These are phyloP conservation scores for Lotus japonicus DNA, from an alignment of 306 rosid species.

Conservation along the genomic window DNA sequence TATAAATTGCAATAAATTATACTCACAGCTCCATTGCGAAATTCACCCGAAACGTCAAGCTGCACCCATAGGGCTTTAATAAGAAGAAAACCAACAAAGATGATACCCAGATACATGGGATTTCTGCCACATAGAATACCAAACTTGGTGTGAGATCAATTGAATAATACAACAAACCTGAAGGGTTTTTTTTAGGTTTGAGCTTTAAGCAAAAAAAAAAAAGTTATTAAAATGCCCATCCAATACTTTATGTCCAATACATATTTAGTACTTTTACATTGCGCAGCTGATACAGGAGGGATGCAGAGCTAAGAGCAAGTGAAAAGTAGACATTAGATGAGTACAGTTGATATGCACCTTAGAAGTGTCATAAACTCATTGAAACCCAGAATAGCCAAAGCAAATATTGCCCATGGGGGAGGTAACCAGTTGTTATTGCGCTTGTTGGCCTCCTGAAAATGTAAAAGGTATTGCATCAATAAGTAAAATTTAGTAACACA, in stretches of 20 bases:
- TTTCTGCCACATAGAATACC: constrained; percentile 58
- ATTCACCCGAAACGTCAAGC: constrained; percentile 67
- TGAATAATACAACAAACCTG: not conserved
- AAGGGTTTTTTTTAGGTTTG: not conserved
- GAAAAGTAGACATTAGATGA: constrained; percentile 14
- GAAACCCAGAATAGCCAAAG: constrained; percentile 75
- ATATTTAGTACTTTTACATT: not conserved
- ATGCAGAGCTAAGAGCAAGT: not conserved
- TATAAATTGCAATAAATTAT: not conserved
- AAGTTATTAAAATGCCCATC: not conserved
- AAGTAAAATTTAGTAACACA: not conserved
- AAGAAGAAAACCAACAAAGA: constrained; percentile 72
- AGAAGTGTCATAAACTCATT: constrained; percentile 95
- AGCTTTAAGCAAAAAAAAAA: not conserved
- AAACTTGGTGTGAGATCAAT: constrained; percentile 21
- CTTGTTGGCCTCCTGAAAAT: constrained; percentile 89
- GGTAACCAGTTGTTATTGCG: constrained; percentile 97
- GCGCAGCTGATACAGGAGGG: not conserved
- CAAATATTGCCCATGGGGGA: constrained; percentile 97
- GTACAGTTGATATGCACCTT: constrained; percentile 39
- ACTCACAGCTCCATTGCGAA: constrained; percentile 83
- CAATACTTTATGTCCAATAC: not conserved
- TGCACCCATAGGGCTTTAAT: constrained; percentile 89
- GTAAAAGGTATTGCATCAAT: constrained; percentile 2
- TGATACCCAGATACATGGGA: constrained; percentile 68